Percentiles rank a stretch among this genome's conserved stretches.
Evolutionary conservation across 2,329 filamentous ascomycete genomes (phyloP).

Genomic region (Thielaviopsis euricoi): DNA sequence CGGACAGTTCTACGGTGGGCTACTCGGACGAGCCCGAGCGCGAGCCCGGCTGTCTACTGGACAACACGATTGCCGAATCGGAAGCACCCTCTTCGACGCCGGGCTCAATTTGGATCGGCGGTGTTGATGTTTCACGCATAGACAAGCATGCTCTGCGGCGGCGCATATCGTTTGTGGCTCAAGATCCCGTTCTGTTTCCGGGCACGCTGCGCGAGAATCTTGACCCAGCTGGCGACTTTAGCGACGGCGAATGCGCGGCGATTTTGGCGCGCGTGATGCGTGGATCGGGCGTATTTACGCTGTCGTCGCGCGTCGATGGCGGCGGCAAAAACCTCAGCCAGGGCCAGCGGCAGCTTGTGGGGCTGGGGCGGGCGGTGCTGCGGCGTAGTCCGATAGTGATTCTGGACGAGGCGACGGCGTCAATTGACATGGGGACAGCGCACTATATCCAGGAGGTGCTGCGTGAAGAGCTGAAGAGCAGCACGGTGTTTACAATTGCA

Average conservation of each 20-base stretch:
- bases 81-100: slow-evolving; percentile 14
- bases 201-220: slow-evolving; percentile 47
- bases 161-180: slow-evolving; percentile 45
- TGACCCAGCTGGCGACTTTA: slow-evolving; percentile 46
- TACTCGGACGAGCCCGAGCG: slow-evolving; percentile 6
- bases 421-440: slow-evolving; percentile 43
- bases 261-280: slow-evolving; percentile 38
- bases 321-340: slow-evolving; percentile 47
- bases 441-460: slow-evolving; percentile 40
- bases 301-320: slow-evolving; percentile 36
- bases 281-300: slow-evolving; percentile 21
- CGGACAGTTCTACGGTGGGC: slow-evolving; percentile 15
- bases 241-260: slow-evolving; percentile 31
- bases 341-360: slow-evolving; percentile 45
- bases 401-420: slow-evolving; percentile 48
- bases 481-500: slow-evolving; percentile 51
- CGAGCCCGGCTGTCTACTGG: neutral
- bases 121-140: slow-evolving; percentile 33
- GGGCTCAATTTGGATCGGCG: slow-evolving; percentile 38
- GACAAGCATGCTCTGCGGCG: slow-evolving; percentile 39
- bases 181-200: slow-evolving; percentile 45
- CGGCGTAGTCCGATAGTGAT: slow-evolving; percentile 43
- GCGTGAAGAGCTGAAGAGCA: slow-evolving; percentile 34
- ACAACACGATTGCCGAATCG: slow-evolving; percentile 1
- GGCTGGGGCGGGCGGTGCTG: slow-evolving; percentile 43